Evolutionary conservation across 768 basidiomycete species (phyloP).

Genomic region (Mycena filopes): DNA sequence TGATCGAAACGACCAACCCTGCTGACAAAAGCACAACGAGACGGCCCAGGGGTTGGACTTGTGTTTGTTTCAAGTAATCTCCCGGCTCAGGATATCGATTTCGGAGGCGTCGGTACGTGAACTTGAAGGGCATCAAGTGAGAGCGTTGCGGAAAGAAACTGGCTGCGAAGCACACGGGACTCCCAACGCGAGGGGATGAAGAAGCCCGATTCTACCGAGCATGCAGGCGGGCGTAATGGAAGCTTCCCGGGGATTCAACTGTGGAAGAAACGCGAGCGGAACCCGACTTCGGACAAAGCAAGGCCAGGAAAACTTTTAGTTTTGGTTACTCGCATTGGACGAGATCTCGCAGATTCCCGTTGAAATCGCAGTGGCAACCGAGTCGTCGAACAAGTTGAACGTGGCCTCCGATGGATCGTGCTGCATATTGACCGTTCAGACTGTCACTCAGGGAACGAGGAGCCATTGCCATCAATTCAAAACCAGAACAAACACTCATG

Average conservation of each 20-base stretch:
- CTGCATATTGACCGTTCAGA: too few relatives aligned
- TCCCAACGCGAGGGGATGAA: constrained; percentile 1
- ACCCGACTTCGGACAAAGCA: constrained; percentile 15
- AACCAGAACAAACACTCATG: too few relatives aligned
- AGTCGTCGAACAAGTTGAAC: constrained; percentile 7
- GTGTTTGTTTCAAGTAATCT: too few relatives aligned
- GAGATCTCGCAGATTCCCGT: constrained; percentile 8
- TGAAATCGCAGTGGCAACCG: constrained; percentile 21
- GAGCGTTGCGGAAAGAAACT: constrained; percentile 8
- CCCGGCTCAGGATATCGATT: too few relatives aligned
- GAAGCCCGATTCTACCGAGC: constrained; percentile 21
- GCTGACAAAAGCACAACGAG: constrained; percentile 8
- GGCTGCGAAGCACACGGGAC: constrained; percentile 17
- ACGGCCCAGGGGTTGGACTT: constrained; percentile 10
- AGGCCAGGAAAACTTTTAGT: constrained; percentile 13
- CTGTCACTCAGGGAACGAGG: too few relatives aligned
- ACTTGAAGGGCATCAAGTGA: constrained; percentile 15
- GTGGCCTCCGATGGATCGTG: neutral
- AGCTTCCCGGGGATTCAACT: constrained; percentile 22
- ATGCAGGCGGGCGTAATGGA: constrained; percentile 30
- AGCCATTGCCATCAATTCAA: too few relatives aligned
- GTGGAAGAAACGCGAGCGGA: constrained; percentile 30
- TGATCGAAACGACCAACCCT: constrained; percentile 14
- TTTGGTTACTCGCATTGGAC: constrained; percentile 26
- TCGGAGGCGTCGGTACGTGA: constrained; percentile 24